Conservation (phyloP, 495 filamentous ascomycete genomes). For the Penicillium desertorum region DNA sequence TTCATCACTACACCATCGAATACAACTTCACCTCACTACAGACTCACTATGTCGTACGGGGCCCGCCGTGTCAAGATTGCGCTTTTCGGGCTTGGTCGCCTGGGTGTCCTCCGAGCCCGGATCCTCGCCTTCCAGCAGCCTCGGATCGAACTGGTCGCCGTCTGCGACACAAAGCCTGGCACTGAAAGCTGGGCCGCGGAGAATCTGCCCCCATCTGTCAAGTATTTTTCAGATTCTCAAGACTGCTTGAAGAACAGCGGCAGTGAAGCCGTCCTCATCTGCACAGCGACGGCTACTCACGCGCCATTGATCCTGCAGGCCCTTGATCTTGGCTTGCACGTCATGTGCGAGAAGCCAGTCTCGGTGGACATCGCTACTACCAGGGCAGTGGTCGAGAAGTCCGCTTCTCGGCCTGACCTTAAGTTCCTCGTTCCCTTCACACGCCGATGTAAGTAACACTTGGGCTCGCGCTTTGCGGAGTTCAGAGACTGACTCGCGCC, state of each 20-base stretch:
- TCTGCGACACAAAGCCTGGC: slow-evolving; percentile 22
- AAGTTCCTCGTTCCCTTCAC: slow-evolving; percentile 26
- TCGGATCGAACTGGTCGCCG: slow-evolving; percentile 21
- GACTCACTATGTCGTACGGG: slow-evolving; percentile 15
- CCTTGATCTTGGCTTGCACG: slow-evolving; percentile 19
- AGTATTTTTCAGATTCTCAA: slow-evolving; percentile 19
- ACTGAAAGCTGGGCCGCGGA: slow-evolving; percentile 19
- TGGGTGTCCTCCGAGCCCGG: slow-evolving; percentile 20
- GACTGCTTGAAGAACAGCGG: slow-evolving; percentile 19
- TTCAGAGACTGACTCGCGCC: slow-evolving; percentile 2
- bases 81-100: slow-evolving; percentile 19
- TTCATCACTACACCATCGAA: too few relatives aligned
- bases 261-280: slow-evolving; percentile 20
- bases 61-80: slow-evolving; percentile 16
- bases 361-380: slow-evolving; percentile 28
- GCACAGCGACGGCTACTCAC: slow-evolving; percentile 20
- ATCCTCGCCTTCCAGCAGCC: slow-evolving; percentile 23
- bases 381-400: slow-evolving; percentile 51
- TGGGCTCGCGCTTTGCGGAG: background rate
- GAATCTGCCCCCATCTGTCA: slow-evolving; percentile 19
- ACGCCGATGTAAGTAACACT: slow-evolving; percentile 19
- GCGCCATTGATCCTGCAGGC: slow-evolving; percentile 21
- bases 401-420: slow-evolving; percentile 69
- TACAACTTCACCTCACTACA: slow-evolving; percentile 2
- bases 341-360: slow-evolving; percentile 28